Base-by-base conservation (phyloP, 108 stramenopile genomes). In the Fistulifera pelliculosa region DNA sequence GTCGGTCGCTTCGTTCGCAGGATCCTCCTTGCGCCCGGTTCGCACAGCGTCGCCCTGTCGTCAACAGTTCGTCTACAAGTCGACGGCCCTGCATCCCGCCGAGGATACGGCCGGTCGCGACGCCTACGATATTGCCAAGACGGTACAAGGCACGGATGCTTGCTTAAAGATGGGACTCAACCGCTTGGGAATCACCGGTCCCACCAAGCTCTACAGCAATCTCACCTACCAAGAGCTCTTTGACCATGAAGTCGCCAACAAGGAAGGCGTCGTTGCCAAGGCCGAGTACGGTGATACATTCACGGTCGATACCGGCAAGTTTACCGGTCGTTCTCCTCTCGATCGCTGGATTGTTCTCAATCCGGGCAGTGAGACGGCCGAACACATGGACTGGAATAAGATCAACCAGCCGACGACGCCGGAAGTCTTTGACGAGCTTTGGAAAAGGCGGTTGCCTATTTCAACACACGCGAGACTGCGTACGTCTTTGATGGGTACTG, bases 261-360 rank as follows among this genome's bases (percentile, higher is more conserved):
- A 86, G 47, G 95, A 96, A 74, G 89, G 91, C 17, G 59, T 75
- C 16, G 74, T 87, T 38, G 94, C 94, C 42, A 59, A 71, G 10
- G 79, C 87, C 10, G 85, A 84, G 49, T 79, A 84, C 50, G 94
- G 94, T 18, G 87, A 90, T 41, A 94, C 94, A 16, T 93, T 96
- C 60, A 70, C 81, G 27, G 95, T 98, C 28, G 92, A 95, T 61
- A 98, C 97, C 13, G 97, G 97, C 27, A 94, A 94, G 62, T 98
- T 91, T 76, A 98, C 97, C 18, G 97, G 97, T 44, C 91, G 97
- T 16, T 90, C 88, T 39, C 97, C 97, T 53, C 93, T 90, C 77
- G 97, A 98, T 75, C 94, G 94, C 73, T 98, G 79, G 75, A 70
- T 90, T 40, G 94, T 94, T 28, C 60, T 64, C 31, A 87, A 87